phyloP scores from a whole-genome alignment of 257 asterid species.

The Handroanthus guayacan region DNA sequence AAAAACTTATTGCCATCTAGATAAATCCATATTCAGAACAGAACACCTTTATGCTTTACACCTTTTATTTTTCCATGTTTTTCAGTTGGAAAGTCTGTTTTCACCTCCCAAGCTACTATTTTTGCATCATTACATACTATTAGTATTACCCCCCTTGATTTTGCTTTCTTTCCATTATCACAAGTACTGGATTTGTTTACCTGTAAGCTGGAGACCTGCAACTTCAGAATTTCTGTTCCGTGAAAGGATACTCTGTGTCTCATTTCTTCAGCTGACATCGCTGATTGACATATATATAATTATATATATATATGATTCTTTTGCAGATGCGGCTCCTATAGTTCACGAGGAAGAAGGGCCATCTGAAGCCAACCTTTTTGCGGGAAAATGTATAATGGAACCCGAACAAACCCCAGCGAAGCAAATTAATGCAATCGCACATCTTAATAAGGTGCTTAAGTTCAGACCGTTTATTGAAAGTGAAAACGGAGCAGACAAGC shows the following conservation, averaged over 20 bases:
- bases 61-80: not conserved
- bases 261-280: not conserved
- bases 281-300: not conserved
- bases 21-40: not conserved
- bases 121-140: not conserved
- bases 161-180: no score
- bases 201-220: no score
- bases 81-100: not conserved
- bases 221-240: not conserved
- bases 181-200: no score
- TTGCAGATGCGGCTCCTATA: slow-evolving; percentile 52
- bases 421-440: slow-evolving; percentile 64
- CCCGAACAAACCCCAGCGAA: slow-evolving; percentile 48
- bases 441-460: slow-evolving; percentile 69
- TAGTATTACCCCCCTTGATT: not conserved
- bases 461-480: slow-evolving; percentile 58
- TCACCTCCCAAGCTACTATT: not conserved
- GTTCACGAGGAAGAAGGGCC: slow-evolving; percentile 61
- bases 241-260: not conserved
- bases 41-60: not conserved
- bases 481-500: slow-evolving; percentile 35
- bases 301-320: not conserved
- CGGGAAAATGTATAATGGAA: slow-evolving; percentile 52
- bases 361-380: slow-evolving; percentile 63
- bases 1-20: not conserved